Base-by-base conservation (phyloP, 83 land plant genomes). In the Isoetes engelmannii region DNA sequence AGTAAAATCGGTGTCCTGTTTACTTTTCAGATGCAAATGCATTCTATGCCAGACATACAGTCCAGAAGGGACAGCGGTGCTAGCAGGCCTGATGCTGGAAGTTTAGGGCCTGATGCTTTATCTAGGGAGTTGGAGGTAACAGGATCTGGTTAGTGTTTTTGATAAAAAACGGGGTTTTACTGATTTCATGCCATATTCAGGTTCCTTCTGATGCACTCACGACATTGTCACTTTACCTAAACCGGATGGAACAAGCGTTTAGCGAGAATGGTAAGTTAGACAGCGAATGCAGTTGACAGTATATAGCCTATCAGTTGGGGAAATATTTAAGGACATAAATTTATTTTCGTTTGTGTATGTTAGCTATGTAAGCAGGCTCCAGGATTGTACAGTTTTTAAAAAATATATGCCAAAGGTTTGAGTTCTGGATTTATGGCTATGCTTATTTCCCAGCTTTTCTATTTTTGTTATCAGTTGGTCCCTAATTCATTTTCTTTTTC, bases 191-290 rank as follows among this genome's bases (percentile, higher is more conserved):
- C 44, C 53, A 47, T 76, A 69, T 73, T 45, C 77, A 95, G 99
- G 87, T 87, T 37, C 83, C 89, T 49, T 92, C 94, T 56, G 99
- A 95, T 87, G 86, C 97, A 7, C 74, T 91, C 75, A 76, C 94
- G 42, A 95, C 99, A 48, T 73, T 95, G 69, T 76, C 83, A 58
- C 87, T 84, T 76, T 91, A 91, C 70, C 58, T 92, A 67, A 82
- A 74, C 50, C 71, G 83, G 17, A 63, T 95, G 84, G 82, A 81
- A 71, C 85, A 76, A 59, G 92, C 86, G 49, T 86, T 90, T 77
- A 51, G 72, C 44, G 56, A 65, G 43, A 70, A 74, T 66, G 77
- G 89, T 81, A 28, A 72, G 85, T 60, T 63, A 28, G 37, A 28
- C 37, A 28, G 2, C 37, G 37, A 28, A 28, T 28, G 37, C 37